phyloP scores from a whole-genome alignment of 805 yeast species.

The Isabelozyma gotoi region DNA sequence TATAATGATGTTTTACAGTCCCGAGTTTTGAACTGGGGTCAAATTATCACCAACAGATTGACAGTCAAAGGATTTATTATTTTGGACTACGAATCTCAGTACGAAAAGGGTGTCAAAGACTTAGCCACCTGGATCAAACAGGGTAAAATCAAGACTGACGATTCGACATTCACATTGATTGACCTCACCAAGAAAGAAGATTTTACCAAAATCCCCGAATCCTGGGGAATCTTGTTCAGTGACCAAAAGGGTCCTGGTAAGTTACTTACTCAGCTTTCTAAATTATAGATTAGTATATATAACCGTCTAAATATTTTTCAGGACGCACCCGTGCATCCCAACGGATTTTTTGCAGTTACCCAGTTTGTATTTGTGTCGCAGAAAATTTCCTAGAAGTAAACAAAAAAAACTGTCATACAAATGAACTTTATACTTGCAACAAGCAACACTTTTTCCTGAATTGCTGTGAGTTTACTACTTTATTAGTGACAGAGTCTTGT shows the following conservation, averaged over 20 bases:
- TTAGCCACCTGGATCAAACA: constrained; percentile 12
- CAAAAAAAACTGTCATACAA: not conserved
- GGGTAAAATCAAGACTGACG: constrained; percentile 14
- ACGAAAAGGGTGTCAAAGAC: constrained; percentile 9
- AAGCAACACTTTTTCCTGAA: too few relatives aligned
- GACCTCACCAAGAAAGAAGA: constrained; percentile 38
- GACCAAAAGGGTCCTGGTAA: constrained; percentile 47
- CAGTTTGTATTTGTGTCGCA: constrained; percentile 15
- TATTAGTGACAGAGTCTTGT: too few relatives aligned
- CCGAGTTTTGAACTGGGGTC: constrained; percentile 20
- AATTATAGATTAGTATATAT: not conserved
- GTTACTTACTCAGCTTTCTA: constrained; percentile 32
- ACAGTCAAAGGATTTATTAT: constrained; percentile 20
- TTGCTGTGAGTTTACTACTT: too few relatives aligned
- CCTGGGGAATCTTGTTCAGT: constrained; percentile 46
- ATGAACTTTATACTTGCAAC: too few relatives aligned
- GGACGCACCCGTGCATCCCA: not conserved
- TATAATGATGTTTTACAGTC: constrained; percentile 22
- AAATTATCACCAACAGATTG: constrained; percentile 16
- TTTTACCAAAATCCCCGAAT: constrained; percentile 41
- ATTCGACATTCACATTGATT: constrained; percentile 13
- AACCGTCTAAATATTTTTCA: too few relatives aligned
- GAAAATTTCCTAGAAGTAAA: not conserved
- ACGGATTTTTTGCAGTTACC: too few relatives aligned
- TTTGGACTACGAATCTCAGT: constrained; percentile 12